Evolutionary conservation across 1,284 basidiomycete species (phyloP), one percentile per base, ranked within the genome.

Genomic region (Malassezia pachydermatis): DNA sequence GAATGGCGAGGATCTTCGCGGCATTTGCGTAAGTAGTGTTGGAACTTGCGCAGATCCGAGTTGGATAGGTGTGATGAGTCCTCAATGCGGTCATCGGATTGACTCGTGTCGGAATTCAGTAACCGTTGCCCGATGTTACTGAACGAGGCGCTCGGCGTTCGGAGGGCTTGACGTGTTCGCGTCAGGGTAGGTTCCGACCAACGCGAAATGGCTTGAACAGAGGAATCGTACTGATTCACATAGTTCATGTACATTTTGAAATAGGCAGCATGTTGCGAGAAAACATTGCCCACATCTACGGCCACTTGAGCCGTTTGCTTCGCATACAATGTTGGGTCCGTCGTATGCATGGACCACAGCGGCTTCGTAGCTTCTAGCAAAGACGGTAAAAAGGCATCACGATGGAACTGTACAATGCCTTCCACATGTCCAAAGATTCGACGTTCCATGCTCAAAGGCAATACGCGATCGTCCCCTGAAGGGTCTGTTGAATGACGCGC

Each of bases 391-490:
- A 98, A 89, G 62, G 84, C 89, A 54, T 86, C 83, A 44, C 81
- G 80, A 71, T 96, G 92, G 76, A 99, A 95, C 16, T 83, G 83
- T 62, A 88, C 83, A 36, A 99, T 77, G 2, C 84, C 81, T 57
- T 96, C 92, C 29, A 96, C 76, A 23, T 90, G 88, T 52, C 83
- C 83, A 72, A 96, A 98, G 20, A 96, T 88, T 32, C 90, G 79
- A 68, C 86, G 88, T 51, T 92, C 81, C 73, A 96, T 94, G 2
- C 80, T 71, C 9, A 73, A 57, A n/a, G 89, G 87, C n/a, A 94
- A 78, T 16, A 89, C 76, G 0, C 86, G 84, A 54, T 94, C 88
- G 10, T 58, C 59, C 3, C 37, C 19, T 37, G 53, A 57, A 16
- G 54, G 55, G 7, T 61, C 59, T 48, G 84, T 80, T 3, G 83